phyloP scores from a whole-genome alignment of 495 filamentous ascomycete species.

The Lasiosphaeriaceae sp. region DNA sequence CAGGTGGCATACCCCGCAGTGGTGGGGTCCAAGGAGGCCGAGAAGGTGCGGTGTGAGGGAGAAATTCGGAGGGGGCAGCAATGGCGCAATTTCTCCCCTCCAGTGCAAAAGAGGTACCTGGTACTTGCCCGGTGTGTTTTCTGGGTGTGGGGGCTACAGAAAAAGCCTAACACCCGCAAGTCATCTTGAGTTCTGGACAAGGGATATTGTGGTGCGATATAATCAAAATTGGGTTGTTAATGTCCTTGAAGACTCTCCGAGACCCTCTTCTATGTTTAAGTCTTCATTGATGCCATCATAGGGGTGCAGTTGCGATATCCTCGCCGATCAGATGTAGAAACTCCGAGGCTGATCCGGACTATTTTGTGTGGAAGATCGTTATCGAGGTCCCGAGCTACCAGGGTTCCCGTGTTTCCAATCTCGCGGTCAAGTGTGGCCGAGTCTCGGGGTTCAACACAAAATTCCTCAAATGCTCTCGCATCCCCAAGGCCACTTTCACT shows the following conservation, averaged over 20 bases:
- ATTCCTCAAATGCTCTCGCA: constrained; percentile 35
- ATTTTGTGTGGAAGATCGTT: constrained; percentile 19
- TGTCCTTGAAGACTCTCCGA: no score
- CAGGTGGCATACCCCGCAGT: constrained; percentile 14
- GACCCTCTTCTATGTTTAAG: no score
- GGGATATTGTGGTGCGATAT: no score
- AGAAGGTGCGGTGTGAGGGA: constrained; percentile 16
- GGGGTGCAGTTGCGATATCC: not conserved
- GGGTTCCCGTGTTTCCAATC: constrained; percentile 12
- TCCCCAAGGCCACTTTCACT: constrained; percentile 15
- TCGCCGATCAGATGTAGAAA: not conserved
- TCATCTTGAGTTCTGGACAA: no score
- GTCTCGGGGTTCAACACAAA: constrained; percentile 25
- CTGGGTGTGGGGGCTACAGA: no score
- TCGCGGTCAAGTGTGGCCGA: constrained; percentile 26
- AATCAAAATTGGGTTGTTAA: no score
- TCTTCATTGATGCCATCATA: no score
- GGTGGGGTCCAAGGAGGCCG: constrained; percentile 10
- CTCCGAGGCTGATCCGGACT: not conserved
- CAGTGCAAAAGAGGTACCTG: constrained; percentile 10
- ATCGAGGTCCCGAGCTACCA: constrained; percentile 4
- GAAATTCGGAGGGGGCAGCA: constrained; percentile 18
- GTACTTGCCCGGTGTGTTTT: constrained; percentile 9
- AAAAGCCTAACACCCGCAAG: no score
- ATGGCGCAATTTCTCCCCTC: constrained; percentile 30